These are phyloP conservation scores for Mycena filopes DNA, from an alignment of 768 basidiomycete genomes.

Conservation along the genomic window DNA sequence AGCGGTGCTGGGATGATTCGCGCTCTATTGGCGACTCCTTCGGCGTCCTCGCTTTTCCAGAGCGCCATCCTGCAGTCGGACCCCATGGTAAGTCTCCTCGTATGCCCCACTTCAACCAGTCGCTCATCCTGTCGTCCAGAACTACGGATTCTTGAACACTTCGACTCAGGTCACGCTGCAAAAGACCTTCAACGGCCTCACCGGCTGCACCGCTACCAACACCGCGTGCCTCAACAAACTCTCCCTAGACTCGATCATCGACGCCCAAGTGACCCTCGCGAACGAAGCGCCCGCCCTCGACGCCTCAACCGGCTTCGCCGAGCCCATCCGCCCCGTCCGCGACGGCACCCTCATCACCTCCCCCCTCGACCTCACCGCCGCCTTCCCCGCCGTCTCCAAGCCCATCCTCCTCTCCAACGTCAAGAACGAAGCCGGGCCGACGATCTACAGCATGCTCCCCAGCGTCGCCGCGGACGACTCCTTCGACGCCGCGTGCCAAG, in stretches of 20 bases:
- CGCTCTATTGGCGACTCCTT: constrained; percentile 77
- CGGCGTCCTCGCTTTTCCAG: constrained; percentile 76
- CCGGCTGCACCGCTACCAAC: constrained; percentile 58
- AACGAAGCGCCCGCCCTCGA: constrained; percentile 56
- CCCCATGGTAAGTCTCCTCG: constrained; percentile 69
- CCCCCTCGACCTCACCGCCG: constrained; percentile 67
- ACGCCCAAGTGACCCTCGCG: constrained; percentile 60
- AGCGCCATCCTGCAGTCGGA: constrained; percentile 89
- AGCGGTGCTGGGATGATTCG: constrained; percentile 83
- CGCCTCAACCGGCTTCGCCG: constrained; percentile 60
- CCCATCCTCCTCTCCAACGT: constrained; percentile 79
- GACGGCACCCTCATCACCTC: constrained; percentile 78
- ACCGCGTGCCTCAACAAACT: constrained; percentile 62
- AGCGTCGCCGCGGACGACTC: constrained; percentile 49
- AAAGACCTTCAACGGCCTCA: constrained; percentile 57
- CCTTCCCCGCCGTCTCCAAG: constrained; percentile 71
- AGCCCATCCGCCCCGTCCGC: constrained; percentile 73
- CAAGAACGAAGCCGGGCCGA: constrained; percentile 74
- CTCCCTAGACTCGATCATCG: constrained; percentile 62
- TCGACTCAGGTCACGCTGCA: constrained; percentile 66
- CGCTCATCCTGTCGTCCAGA: constrained; percentile 51
- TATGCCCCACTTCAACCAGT: constrained; percentile 5
- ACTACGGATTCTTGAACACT: constrained; percentile 74
- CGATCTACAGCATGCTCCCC: constrained; percentile 61
- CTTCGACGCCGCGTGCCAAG: constrained; percentile 52